These are phyloP conservation scores for Silybum marianum DNA, from an alignment of 129 eudicot species.

Conservation along the genomic window DNA sequence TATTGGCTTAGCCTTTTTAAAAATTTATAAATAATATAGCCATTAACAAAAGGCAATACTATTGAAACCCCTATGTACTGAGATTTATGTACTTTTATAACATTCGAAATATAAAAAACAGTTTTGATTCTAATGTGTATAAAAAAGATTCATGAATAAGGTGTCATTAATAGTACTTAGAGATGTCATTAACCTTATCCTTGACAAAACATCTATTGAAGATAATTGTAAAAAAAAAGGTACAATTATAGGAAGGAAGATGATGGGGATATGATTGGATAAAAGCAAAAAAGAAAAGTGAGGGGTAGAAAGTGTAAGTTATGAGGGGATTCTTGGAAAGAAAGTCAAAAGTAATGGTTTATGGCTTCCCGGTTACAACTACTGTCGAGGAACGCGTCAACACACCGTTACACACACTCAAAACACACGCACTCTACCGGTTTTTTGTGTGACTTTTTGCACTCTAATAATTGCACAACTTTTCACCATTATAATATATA, in stretches of 20 bases:
- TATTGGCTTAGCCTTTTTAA: too few species aligned
- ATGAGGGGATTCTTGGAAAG: constrained; percentile 14
- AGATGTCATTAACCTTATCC: too few species aligned
- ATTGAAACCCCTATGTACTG: too few species aligned
- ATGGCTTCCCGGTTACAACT: constrained; percentile 33
- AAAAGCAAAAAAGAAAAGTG: background rate
- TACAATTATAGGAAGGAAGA: background rate
- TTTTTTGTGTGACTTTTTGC: constrained; percentile 18
- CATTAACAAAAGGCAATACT: too few species aligned
- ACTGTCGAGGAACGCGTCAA: constrained; percentile 22
- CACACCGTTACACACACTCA: constrained; percentile 28
- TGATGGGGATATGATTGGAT: background rate
- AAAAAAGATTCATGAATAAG: too few species aligned
- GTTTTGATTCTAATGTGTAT: too few species aligned
- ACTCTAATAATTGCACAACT: constrained; percentile 27
- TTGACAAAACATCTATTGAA: too few species aligned
- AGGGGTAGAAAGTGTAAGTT: background rate
- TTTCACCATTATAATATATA: constrained; percentile 14
- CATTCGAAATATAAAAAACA: too few species aligned
- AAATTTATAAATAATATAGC: too few species aligned
- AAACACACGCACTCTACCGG: constrained; percentile 38
- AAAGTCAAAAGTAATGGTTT: constrained; percentile 31
- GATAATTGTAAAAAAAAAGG: background rate
- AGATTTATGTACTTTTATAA: too few species aligned
- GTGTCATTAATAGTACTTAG: too few species aligned